Evolutionary conservation across 2,329 filamentous ascomycete species (phyloP).

Genomic region (Fusarium setosum): DNA sequence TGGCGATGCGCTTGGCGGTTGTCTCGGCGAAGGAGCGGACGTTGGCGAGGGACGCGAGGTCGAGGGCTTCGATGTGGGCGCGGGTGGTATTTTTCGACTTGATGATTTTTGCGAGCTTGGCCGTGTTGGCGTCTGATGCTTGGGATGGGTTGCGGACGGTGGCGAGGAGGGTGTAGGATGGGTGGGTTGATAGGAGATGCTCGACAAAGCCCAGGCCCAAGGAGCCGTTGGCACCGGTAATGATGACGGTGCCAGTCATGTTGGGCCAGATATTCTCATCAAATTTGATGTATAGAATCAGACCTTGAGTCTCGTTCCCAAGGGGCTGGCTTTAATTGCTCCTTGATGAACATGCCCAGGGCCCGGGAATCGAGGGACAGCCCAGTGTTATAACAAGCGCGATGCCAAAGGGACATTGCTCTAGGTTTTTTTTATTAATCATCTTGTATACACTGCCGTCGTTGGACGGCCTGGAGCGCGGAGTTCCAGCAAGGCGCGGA

Average conservation of each 20-base stretch:
- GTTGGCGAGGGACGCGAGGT: constrained; percentile 18
- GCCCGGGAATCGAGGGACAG: too few species aligned
- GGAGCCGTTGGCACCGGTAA: constrained; percentile 54
- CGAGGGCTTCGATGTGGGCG: constrained; percentile 22
- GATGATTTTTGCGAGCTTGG: constrained; percentile 40
- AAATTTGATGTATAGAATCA: too few species aligned
- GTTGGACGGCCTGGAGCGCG: not conserved
- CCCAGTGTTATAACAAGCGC: too few species aligned
- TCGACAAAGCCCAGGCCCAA: constrained; percentile 25
- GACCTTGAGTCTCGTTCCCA: too few species aligned
- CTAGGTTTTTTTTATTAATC: constrained; percentile 1
- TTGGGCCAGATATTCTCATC: not conserved
- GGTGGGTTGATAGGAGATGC: constrained; percentile 20
- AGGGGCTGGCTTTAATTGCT: not conserved
- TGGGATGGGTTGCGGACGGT: constrained; percentile 47
- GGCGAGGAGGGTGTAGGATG: constrained; percentile 42
- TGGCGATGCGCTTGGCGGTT: not conserved
- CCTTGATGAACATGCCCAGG: too few species aligned
- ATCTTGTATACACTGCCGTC: too few species aligned
- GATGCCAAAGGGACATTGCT: too few species aligned
- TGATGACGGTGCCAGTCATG: constrained; percentile 49
- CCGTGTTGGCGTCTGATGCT: constrained; percentile 44
- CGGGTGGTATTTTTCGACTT: not conserved
- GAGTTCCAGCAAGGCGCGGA: constrained; percentile 22
- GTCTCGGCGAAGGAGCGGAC: constrained; percentile 18